Evolutionary conservation across 1,284 basidiomycete species (phyloP).

Genomic region (Singerocomus rubriflavus): DNA sequence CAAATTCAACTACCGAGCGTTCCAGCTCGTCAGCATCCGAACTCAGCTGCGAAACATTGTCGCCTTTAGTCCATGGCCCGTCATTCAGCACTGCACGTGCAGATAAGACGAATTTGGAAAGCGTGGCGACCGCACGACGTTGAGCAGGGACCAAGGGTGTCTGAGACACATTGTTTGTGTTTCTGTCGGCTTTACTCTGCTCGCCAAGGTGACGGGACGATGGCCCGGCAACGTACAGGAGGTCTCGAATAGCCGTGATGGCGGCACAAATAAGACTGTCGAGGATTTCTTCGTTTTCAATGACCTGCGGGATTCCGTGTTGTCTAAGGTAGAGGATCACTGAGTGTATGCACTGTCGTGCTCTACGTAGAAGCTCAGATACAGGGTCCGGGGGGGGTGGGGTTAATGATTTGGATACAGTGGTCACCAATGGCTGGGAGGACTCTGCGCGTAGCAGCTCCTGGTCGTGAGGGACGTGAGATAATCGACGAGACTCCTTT

Average conservation of each 20-base stretch:
- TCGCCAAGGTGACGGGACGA: conserved; percentile 22
- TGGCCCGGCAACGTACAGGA: conserved; percentile 36
- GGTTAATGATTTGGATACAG: conserved; percentile 2
- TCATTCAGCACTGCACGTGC: conserved; percentile 33
- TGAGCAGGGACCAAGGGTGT: conserved; percentile 36
- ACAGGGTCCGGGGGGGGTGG: conserved; percentile 25
- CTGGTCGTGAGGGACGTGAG: conserved; percentile 5
- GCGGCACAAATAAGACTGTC: conserved; percentile 24
- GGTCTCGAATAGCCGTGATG: conserved; percentile 32
- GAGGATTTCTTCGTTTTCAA: conserved; percentile 29
- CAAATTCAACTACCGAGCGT: conserved; percentile 29
- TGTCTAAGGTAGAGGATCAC: conserved; percentile 28
- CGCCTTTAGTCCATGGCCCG: conserved; percentile 25
- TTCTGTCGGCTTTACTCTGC: conserved; percentile 15
- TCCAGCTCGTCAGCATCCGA: conserved; percentile 31
- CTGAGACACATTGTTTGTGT: conserved; percentile 30
- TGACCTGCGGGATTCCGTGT: conserved; percentile 26
- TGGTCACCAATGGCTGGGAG: background rate
- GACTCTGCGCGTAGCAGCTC: background rate
- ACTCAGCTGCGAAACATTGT: conserved; percentile 26
- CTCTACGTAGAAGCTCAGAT: conserved; percentile 27
- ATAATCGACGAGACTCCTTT: conserved; percentile 2
- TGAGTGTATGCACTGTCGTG: conserved; percentile 24
- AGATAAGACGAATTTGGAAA: conserved; percentile 36
- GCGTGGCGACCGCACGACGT: conserved; percentile 34